Evolutionary conservation across 257 asterid species (phyloP).

Genomic region (Jacaranda copaia): DNA sequence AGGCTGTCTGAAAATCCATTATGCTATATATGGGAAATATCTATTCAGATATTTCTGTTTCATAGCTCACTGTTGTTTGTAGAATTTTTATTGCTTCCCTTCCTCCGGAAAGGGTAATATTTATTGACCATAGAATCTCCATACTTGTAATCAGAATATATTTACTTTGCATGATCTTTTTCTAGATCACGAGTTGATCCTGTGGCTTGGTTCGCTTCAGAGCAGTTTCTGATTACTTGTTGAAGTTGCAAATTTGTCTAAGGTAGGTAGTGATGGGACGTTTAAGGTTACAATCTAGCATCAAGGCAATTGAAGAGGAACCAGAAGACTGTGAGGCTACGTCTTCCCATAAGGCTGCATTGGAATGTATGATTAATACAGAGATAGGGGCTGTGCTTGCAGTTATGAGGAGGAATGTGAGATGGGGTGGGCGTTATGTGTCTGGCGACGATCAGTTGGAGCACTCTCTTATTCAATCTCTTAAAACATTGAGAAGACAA

Average conservation of each 20-base stretch:
- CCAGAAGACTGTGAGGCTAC: constrained; percentile 84
- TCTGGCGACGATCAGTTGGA: constrained; percentile 97
- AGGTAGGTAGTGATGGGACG: constrained; percentile 79
- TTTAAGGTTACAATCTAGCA: constrained; percentile 77
- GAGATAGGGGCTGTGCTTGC: constrained; percentile 97
- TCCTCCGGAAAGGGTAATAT: constrained; percentile 20
- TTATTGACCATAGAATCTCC: constrained; percentile 25
- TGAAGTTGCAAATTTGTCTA: constrained; percentile 38
- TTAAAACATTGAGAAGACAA: constrained; percentile 80
- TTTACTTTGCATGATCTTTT: constrained; percentile 29
- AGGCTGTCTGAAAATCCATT: constrained; percentile 30
- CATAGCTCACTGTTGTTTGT: constrained; percentile 9
- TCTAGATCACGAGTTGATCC: constrained; percentile 38
- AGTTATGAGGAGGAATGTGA: constrained; percentile 96
- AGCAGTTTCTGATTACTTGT: constrained; percentile 34
- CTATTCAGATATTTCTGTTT: constrained; percentile 15
- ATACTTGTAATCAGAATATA: constrained; percentile 19
- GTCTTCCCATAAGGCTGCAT: constrained; percentile 67
- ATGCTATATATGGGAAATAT: constrained; percentile 5
- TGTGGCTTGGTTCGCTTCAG: constrained; percentile 36
- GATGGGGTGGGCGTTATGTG: constrained; percentile 98
- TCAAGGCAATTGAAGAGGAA: constrained; percentile 93
- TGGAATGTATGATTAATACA: constrained; percentile 85
- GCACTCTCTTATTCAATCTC: constrained; percentile 90
- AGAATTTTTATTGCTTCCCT: neutral